A percentile compares a stretch with the other conserved stretches of the same genome.
Conservation (phyloP, 73 alveolate genomes). For the Paramecium pentaurelia region DNA sequence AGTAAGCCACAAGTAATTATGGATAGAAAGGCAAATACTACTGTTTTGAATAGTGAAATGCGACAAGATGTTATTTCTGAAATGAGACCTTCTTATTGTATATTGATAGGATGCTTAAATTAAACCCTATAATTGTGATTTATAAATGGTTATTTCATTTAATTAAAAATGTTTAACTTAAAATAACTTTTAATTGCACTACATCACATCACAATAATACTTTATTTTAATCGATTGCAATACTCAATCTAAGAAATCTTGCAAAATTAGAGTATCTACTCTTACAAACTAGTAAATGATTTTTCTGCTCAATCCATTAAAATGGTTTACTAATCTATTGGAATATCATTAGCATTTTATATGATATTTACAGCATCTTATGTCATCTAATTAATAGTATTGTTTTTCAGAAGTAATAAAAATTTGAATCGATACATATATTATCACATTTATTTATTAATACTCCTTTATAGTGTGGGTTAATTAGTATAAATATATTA, state of each 20-base stretch:
- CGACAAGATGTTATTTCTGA: constrained; percentile 4
- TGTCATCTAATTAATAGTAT: not conserved
- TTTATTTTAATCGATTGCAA: not conserved
- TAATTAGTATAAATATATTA: not conserved
- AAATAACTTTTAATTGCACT: constrained; percentile 20
- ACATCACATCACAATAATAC: not conserved
- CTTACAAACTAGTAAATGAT: constrained; percentile 1
- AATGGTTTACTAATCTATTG: not conserved
- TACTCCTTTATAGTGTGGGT: not conserved
- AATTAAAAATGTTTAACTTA: not conserved
- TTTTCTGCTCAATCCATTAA: constrained; percentile 1
- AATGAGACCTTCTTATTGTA: constrained; percentile 52
- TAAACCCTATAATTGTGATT: not conserved
- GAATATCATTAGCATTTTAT: not conserved
- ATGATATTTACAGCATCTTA: not conserved
- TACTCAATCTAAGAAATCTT: not conserved
- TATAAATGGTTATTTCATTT: constrained; percentile 5
- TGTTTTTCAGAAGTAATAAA: not conserved
- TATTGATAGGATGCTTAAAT: constrained; percentile 46
- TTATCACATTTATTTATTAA: not conserved
- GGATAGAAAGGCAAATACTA: not conserved
- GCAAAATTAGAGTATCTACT: not conserved
- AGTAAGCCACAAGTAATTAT: constrained; percentile 42
- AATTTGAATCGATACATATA: not conserved
- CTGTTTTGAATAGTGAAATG: not conserved